These are phyloP conservation scores for Neophaeococcomyces aloes DNA, from an alignment of 2,329 filamentous ascomycete species.

Conservation along the genomic window DNA sequence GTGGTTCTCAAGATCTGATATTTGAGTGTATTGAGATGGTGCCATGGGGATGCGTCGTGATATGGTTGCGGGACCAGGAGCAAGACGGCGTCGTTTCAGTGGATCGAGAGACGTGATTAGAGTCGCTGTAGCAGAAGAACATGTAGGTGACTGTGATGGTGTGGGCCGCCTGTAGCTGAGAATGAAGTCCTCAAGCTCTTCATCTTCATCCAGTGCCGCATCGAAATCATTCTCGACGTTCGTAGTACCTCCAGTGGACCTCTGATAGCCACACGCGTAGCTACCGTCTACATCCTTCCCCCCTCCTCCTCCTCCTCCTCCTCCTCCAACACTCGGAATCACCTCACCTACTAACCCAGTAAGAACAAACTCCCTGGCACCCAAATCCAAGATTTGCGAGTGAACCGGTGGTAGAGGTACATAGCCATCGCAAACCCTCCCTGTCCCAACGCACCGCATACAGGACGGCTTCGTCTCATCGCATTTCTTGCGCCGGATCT, in stretches of 20 bases:
- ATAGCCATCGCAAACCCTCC: constrained; percentile 27
- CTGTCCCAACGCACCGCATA: constrained; percentile 24
- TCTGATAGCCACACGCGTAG: too few relatives aligned
- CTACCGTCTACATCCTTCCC: too few relatives aligned
- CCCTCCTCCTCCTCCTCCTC: too few relatives aligned
- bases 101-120: too few relatives aligned
- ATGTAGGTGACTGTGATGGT: too few relatives aligned
- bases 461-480: constrained; percentile 26
- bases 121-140: not conserved
- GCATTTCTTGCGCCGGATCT: constrained; percentile 26
- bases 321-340: too few relatives aligned
- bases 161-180: not conserved
- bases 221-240: not conserved
- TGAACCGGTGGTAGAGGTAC: too few relatives aligned
- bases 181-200: constrained; percentile 1
- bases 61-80: constrained; percentile 17
- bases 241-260: too few relatives aligned
- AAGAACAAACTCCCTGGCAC: too few relatives aligned
- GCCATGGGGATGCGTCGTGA: constrained; percentile 21
- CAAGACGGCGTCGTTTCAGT: constrained; percentile 13
- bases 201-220: not conserved
- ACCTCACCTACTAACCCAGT: too few relatives aligned
- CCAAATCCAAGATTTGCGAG: too few relatives aligned
- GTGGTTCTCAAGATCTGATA: constrained; percentile 19
- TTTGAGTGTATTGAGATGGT: constrained; percentile 20